A percentile compares a stretch with the other conserved stretches of the same genome.
These are phyloP conservation scores for Trichoderma afroharzianum DNA, from an alignment of 2,329 filamentous ascomycete genomes.

Conservation along the genomic window DNA sequence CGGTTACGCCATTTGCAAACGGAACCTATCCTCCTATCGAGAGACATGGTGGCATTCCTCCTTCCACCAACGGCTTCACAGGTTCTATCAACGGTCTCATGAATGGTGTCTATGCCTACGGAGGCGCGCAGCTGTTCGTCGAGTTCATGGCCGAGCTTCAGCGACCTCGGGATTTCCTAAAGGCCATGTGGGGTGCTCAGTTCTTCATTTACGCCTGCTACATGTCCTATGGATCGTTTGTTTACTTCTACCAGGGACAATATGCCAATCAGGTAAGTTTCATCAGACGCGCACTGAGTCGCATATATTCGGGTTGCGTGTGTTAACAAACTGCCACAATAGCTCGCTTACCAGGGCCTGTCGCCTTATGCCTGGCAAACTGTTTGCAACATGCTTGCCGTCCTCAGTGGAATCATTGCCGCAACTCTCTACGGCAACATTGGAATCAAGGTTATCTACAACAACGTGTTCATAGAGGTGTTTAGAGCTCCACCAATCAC, in stretches of 20 bases:
- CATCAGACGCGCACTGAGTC: background rate
- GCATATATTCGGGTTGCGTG: background rate
- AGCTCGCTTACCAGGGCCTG: constrained; percentile 43
- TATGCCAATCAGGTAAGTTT: constrained; percentile 31
- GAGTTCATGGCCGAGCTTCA: constrained; percentile 54
- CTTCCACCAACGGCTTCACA: constrained; percentile 35
- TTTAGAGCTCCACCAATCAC: constrained; percentile 48
- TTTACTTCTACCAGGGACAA: constrained; percentile 41
- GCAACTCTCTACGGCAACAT: constrained; percentile 51
- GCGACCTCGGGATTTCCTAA: constrained; percentile 42
- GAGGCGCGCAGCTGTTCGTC: constrained; percentile 55
- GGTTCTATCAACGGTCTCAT: constrained; percentile 25
- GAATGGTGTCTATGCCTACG: constrained; percentile 52
- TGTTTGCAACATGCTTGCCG: constrained; percentile 41
- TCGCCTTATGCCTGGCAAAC: constrained; percentile 42
- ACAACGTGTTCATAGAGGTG: constrained; percentile 49
- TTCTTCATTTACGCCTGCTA: constrained; percentile 41
- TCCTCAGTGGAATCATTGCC: constrained; percentile 44
- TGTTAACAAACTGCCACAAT: constrained; percentile 24
- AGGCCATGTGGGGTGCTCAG: constrained; percentile 40
- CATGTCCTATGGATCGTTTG: constrained; percentile 39
- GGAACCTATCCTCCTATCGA: constrained; percentile 38
- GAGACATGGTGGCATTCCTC: constrained; percentile 35
- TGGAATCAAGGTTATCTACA: constrained; percentile 52
- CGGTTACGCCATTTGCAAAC: constrained; percentile 24